phyloP scores from a whole-genome alignment of 345 rosid genomes.

The Abelmoschus esculentus region DNA sequence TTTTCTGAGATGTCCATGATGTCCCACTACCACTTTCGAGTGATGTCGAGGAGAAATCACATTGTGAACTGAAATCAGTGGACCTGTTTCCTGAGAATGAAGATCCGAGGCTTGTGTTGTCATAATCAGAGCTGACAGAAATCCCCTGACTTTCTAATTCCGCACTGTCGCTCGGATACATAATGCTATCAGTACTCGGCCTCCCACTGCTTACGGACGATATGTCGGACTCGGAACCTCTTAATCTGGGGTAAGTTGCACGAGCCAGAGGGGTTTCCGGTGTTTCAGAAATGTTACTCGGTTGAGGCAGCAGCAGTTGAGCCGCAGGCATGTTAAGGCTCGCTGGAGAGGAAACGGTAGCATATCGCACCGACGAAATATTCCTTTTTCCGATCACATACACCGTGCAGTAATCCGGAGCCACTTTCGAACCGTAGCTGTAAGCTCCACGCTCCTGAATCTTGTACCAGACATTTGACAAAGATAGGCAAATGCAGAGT shows the following conservation, averaged over 20 bases:
- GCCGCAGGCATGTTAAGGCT: constrained; percentile 6
- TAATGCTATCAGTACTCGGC: constrained; percentile 41
- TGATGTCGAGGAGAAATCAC: constrained; percentile 33
- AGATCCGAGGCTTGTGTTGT: constrained; percentile 34
- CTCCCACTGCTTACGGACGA: constrained; percentile 71
- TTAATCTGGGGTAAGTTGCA: constrained; percentile 10
- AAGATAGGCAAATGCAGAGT: neutral
- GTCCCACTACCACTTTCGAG: constrained; percentile 34
- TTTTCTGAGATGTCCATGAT: constrained; percentile 35
- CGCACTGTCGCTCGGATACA: constrained; percentile 29
- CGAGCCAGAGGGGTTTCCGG: neutral
- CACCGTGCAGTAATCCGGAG: constrained; percentile 63
- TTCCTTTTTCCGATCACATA: constrained; percentile 66
- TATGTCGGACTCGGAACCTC: constrained; percentile 58
- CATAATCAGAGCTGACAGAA: constrained; percentile 43
- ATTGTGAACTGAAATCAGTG: constrained; percentile 32
- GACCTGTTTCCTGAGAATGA: constrained; percentile 36
- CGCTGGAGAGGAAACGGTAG: constrained; percentile 33
- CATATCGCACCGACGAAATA: constrained; percentile 48
- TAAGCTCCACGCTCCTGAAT: constrained; percentile 54
- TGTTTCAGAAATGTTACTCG: neutral
- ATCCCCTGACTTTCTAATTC: constrained; percentile 31
- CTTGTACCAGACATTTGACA: constrained; percentile 24
- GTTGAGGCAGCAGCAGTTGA: constrained; percentile 13
- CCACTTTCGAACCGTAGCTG: constrained; percentile 50